A percentile compares a stretch with the other conserved stretches of the same genome.
Conservation (phyloP, 306 rosid species). For the Datisca glomerata region DNA sequence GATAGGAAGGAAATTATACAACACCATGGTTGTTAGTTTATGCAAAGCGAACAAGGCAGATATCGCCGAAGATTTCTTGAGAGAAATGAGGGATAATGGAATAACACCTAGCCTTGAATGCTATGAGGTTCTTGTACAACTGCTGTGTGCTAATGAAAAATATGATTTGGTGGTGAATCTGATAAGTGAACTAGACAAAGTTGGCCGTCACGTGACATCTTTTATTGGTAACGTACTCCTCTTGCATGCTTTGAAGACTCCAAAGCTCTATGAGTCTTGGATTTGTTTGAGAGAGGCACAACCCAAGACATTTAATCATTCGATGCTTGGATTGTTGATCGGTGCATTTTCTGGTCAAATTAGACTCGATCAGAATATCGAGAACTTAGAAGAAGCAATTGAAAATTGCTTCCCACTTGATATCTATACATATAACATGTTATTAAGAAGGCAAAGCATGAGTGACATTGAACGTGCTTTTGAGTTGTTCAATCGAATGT, state of each 20-base stretch:
- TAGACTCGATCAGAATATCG: conserved; percentile 17
- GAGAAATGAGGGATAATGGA: conserved; percentile 28
- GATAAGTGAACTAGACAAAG: conserved; percentile 36
- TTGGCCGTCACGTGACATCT: conserved; percentile 53
- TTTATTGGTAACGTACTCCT: conserved; percentile 60
- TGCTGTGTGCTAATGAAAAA: conserved; percentile 25
- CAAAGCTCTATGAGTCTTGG: conserved; percentile 36
- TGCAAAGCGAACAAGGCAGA: conserved; percentile 32
- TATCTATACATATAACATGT: conserved; percentile 52
- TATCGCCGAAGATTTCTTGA: conserved; percentile 27
- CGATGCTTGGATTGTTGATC: conserved; percentile 36
- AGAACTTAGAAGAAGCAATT: conserved; percentile 42
- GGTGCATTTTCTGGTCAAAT: conserved; percentile 54
- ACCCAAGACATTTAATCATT: conserved; percentile 24
- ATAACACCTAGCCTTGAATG: conserved; percentile 41
- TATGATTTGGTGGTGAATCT: conserved; percentile 38
- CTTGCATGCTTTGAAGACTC: conserved; percentile 38
- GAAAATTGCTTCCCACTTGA: conserved; percentile 56
- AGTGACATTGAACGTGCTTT: conserved; percentile 36
- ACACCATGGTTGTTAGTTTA: conserved; percentile 33
- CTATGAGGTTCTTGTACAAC: conserved; percentile 45
- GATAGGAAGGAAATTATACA: conserved; percentile 22
- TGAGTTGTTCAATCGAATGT: conserved; percentile 39
- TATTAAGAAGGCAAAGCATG: conserved; percentile 33
- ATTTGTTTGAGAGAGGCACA: conserved; percentile 25